Percentiles rank a stretch among this genome's conserved stretches.
phyloP scores from a whole-genome alignment of 805 yeast species.

The Candida manassasensis region DNA sequence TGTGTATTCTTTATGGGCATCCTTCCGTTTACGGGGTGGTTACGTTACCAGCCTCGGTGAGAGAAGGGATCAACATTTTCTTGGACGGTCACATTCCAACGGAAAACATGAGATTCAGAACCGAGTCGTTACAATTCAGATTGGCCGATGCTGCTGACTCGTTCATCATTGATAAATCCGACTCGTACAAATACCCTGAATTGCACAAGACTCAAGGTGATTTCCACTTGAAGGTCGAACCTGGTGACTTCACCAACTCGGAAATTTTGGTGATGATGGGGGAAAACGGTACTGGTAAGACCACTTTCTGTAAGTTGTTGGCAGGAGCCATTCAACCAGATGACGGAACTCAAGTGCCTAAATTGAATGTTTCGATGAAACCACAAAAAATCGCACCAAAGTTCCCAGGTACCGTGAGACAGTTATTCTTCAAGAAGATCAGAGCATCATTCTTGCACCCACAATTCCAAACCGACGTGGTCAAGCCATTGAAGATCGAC shows the following conservation, averaged over 20 bases:
- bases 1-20: slow-evolving; percentile 95
- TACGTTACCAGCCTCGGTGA: slow-evolving; percentile 90
- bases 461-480: slow-evolving; percentile 97
- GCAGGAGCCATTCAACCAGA: slow-evolving; percentile 94
- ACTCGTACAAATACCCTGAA: slow-evolving; percentile 70
- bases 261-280: slow-evolving; percentile 99
- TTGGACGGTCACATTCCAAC: slow-evolving; percentile 97
- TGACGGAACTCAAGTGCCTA: slow-evolving; percentile 72
- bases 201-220: slow-evolving; percentile 95
- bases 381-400: slow-evolving; percentile 99
- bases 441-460: slow-evolving; percentile 92
- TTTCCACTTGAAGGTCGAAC: slow-evolving; percentile 74
- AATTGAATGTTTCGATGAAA: slow-evolving; percentile 91
- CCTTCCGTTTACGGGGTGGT: slow-evolving; percentile 99
- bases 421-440: slow-evolving; percentile 92
- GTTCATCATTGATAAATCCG: slow-evolving; percentile 68
- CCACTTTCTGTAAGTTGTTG: slow-evolving; percentile 90
- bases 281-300: slow-evolving; percentile 99
- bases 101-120: slow-evolving; percentile 94
- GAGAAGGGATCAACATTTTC: slow-evolving; percentile 99
- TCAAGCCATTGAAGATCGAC: slow-evolving; percentile 90
- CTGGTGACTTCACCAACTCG: slow-evolving; percentile 91
- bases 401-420: slow-evolving; percentile 98
- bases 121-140: slow-evolving; percentile 91
- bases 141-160: slow-evolving; percentile 85